phyloP scores from a whole-genome alignment of 345 rosid genomes.

The Salix arbutifolia region DNA sequence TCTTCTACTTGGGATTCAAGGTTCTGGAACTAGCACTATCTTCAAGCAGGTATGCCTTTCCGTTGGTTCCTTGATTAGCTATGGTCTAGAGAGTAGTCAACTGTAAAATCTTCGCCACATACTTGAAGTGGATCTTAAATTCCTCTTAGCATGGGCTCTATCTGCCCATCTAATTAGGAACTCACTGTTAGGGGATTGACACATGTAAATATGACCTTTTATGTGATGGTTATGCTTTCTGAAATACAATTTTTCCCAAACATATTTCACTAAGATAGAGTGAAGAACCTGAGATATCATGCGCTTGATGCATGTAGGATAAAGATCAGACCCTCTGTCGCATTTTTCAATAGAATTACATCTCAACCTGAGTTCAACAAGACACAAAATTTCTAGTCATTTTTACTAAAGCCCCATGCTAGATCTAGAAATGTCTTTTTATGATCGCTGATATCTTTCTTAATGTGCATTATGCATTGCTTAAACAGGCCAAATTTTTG shows the following conservation, averaged over 20 bases:
- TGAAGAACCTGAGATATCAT: background rate
- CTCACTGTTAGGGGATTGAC: background rate
- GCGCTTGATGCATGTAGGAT: background rate
- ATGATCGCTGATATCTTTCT: background rate
- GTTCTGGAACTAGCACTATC: slow-evolving; percentile 86
- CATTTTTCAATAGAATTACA: background rate
- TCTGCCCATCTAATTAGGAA: background rate
- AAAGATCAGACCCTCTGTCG: background rate
- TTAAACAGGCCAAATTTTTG: slow-evolving; percentile 81
- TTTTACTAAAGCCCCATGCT: background rate
- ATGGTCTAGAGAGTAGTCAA: background rate
- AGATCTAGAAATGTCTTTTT: background rate
- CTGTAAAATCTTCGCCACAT: background rate
- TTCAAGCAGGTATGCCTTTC: slow-evolving; percentile 69
- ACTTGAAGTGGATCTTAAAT: background rate
- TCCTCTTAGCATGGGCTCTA: background rate
- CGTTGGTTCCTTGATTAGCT: background rate
- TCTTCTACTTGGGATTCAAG: slow-evolving; percentile 69
- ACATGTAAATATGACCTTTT: background rate
- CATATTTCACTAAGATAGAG: background rate
- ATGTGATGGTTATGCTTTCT: background rate
- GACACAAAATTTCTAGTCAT: background rate
- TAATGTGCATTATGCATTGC: slow-evolving; percentile 11
- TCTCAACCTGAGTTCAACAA: background rate
- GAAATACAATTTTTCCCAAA: background rate